phyloP scores from a whole-genome alignment of 1,139 yeast genomes.

The Hyphopichia fennica region DNA sequence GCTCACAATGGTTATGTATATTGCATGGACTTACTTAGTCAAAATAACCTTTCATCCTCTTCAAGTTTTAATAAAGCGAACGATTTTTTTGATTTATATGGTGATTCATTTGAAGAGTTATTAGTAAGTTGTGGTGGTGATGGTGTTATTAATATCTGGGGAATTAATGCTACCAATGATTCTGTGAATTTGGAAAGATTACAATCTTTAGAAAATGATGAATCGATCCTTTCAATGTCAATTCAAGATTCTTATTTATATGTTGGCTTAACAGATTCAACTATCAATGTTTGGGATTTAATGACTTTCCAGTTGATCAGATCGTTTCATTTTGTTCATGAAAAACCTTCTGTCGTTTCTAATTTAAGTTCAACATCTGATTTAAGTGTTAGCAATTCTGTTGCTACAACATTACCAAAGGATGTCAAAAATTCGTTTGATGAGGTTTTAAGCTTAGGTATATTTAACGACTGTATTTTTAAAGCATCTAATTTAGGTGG shows the following conservation, averaged over 20 bases:
- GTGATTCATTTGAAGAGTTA: slow-evolving; percentile 15
- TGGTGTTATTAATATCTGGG: slow-evolving; percentile 82
- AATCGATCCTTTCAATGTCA: slow-evolving; percentile 68
- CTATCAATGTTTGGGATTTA: slow-evolving; percentile 79
- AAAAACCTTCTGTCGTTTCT: slow-evolving; percentile 11
- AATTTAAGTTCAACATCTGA: not conserved
- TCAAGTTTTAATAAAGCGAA: slow-evolving; percentile 7
- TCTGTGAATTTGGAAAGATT: slow-evolving; percentile 17
- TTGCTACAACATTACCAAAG: not conserved
- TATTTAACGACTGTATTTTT: slow-evolving; percentile 51
- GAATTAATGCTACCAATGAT: slow-evolving; percentile 14
- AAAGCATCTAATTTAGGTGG: slow-evolving; percentile 58
- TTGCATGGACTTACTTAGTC: slow-evolving; percentile 50
- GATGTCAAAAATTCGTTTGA: slow-evolving; percentile 19
- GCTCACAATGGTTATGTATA: slow-evolving; percentile 94
- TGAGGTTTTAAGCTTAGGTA: slow-evolving; percentile 43
- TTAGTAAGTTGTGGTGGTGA: slow-evolving; percentile 80
- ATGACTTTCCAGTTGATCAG: slow-evolving; percentile 73
- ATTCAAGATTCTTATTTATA: slow-evolving; percentile 65
- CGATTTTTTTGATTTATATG: slow-evolving; percentile 22
- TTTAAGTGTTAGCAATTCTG: not conserved
- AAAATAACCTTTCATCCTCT: slow-evolving; percentile 6
- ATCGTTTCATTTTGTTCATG: slow-evolving; percentile 49
- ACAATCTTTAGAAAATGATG: slow-evolving; percentile 60
- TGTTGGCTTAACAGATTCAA: slow-evolving; percentile 75